Evolutionary conservation across 2,329 filamentous ascomycete species (phyloP).

Genomic region (Penicillium aurantiogriseum): DNA sequence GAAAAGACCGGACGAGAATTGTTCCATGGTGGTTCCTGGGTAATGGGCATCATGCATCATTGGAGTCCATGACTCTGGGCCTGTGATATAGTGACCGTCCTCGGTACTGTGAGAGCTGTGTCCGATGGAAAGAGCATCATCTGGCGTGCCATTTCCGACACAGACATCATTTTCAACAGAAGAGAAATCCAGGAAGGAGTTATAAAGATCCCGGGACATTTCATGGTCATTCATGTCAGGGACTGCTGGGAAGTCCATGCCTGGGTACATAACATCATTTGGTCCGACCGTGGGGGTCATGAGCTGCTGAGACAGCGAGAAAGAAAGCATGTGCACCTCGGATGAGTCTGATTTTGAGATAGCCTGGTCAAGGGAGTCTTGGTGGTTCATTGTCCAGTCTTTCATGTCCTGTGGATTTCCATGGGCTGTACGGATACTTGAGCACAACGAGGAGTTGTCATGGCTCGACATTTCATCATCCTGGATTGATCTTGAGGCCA

Average conservation of each 20-base stretch:
- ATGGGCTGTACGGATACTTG: conserved; percentile 37
- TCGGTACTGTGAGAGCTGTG: conserved; percentile 38
- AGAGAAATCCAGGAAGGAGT: conserved; percentile 41
- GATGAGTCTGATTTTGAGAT: conserved; percentile 40
- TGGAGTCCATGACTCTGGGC: conserved; percentile 37
- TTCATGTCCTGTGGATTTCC: conserved; percentile 38
- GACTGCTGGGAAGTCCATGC: conserved; percentile 40
- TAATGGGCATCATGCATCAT: conserved; percentile 37
- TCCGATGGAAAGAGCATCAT: conserved; percentile 39
- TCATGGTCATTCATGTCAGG: conserved; percentile 41
- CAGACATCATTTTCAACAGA: conserved; percentile 43
- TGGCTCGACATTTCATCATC: conserved; percentile 46
- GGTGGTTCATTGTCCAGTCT: conserved; percentile 40
- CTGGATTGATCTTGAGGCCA: conserved; percentile 41
- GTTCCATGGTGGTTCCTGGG: conserved; percentile 37
- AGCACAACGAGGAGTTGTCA: conserved; percentile 44
- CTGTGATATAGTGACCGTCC: conserved; percentile 35
- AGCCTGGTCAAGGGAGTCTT: conserved; percentile 41
- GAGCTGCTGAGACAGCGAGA: conserved; percentile 43
- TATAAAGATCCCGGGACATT: conserved; percentile 41
- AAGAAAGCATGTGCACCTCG: conserved; percentile 44
- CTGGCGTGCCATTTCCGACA: conserved; percentile 36
- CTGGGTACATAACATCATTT: conserved; percentile 40
- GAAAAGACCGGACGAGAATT: conserved; percentile 37
- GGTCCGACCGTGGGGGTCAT: conserved; percentile 40